phyloP scores from a whole-genome alignment of 441 rosid genomes.

The Melastoma candidum region DNA sequence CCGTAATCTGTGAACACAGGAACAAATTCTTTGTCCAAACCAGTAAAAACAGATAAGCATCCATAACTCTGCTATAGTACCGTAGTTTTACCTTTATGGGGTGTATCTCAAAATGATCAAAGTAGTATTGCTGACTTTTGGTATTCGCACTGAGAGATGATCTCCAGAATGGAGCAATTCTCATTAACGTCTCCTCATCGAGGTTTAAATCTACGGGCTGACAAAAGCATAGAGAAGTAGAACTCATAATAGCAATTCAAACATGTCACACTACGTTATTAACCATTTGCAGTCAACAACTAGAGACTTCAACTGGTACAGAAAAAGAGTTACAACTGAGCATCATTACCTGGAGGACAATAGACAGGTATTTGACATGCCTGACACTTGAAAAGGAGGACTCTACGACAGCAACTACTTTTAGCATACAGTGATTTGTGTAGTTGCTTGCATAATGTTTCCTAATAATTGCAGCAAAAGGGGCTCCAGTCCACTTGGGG shows the following conservation, averaged over 20 bases:
- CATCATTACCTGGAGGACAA: conserved; percentile 67
- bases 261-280: conserved; percentile 1
- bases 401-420: conserved; percentile 46
- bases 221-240: conserved; percentile 22
- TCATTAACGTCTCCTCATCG: conserved; percentile 92
- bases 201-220: conserved; percentile 88
- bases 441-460: conserved; percentile 49
- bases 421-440: conserved; percentile 43
- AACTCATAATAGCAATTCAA: conserved; percentile 3
- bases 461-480: conserved; percentile 89
- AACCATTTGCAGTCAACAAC: conserved; percentile 7
- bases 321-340: conserved; percentile 6
- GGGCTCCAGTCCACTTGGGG: conserved; percentile 78
- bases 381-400: conserved; percentile 58
- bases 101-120: conserved; percentile 93
- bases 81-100: conserved; percentile 70
- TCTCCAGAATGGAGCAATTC: conserved; percentile 85
- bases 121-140: conserved; percentile 73
- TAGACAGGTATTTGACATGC: conserved; percentile 71
- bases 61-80: conserved; percentile 3
- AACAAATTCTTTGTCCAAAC: conserved; percentile 12
- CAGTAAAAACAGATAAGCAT: neutral
- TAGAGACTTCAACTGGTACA: conserved; percentile 10
- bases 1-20: conserved; percentile 40
- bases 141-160: conserved; percentile 62